Percentiles rank a stretch among this genome's conserved stretches.
phyloP scores from a whole-genome alignment of 768 basidiomycete genomes.

The Inosperma sp. region DNA sequence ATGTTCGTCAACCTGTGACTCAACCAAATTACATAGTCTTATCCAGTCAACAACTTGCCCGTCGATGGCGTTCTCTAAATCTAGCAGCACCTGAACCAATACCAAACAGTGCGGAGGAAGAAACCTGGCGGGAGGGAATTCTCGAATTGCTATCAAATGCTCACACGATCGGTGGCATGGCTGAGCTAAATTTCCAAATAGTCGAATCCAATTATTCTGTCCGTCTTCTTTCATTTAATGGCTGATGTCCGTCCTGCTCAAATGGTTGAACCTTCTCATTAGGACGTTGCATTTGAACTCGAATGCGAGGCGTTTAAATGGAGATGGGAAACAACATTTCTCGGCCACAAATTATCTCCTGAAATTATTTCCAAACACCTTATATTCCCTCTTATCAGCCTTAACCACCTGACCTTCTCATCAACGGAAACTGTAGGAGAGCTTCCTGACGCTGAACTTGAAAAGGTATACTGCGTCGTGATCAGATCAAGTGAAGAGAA shows the following conservation, averaged over 20 bases:
- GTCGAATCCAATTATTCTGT: slow-evolving; percentile 51
- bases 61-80: slow-evolving; percentile 69
- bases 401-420: slow-evolving; percentile 63
- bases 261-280: background rate
- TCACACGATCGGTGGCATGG: slow-evolving; percentile 60
- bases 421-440: slow-evolving; percentile 54
- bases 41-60: slow-evolving; percentile 52
- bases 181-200: slow-evolving; percentile 55
- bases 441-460: slow-evolving; percentile 53
- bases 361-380: slow-evolving; percentile 76
- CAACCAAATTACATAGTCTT: slow-evolving; percentile 37
- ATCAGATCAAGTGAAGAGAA: background rate
- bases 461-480: slow-evolving; percentile 45
- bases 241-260: background rate
- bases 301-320: slow-evolving; percentile 62
- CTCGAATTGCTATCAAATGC: slow-evolving; percentile 52
- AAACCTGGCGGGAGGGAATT: slow-evolving; percentile 53
- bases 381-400: slow-evolving; percentile 69
- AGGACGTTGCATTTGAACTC: slow-evolving; percentile 68
- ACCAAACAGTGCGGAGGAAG: slow-evolving; percentile 43
- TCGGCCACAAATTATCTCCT: slow-evolving; percentile 61
- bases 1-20: background rate
- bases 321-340: slow-evolving; percentile 71
- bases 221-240: slow-evolving; percentile 8
- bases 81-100: slow-evolving; percentile 26